phyloP scores from a whole-genome alignment of 148 eudicot species.

The Polygonum aviculare region DNA sequence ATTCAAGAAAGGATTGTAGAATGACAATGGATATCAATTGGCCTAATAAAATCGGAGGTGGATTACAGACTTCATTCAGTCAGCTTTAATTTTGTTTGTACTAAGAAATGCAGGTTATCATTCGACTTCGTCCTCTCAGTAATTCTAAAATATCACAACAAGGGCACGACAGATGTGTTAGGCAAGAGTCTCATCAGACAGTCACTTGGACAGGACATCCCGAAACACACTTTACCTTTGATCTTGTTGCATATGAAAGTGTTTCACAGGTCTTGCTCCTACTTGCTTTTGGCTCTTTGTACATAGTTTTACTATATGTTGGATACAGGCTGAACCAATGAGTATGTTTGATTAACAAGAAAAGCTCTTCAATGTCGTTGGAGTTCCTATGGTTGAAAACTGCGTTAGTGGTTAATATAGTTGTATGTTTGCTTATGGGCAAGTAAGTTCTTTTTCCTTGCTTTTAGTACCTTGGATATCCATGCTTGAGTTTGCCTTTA shows the following conservation, averaged over 20 bases:
- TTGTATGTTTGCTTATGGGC: slow-evolving; percentile 99
- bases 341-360: slow-evolving; percentile 38
- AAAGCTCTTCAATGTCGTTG: slow-evolving; percentile 84
- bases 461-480: not conserved
- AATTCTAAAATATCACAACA: slow-evolving; percentile 75
- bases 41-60: not conserved
- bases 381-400: slow-evolving; percentile 97
- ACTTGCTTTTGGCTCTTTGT: not conserved
- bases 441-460: slow-evolving; percentile 39
- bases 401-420: slow-evolving; percentile 91
- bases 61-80: not conserved
- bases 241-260: slow-evolving; percentile 84
- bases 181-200: slow-evolving; percentile 81
- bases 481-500: not conserved
- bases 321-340: not conserved
- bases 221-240: slow-evolving; percentile 94
- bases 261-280: slow-evolving; percentile 62
- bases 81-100: not conserved
- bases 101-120: slow-evolving; percentile 56
- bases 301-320: not conserved
- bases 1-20: not conserved
- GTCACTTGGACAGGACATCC: slow-evolving; percentile 97
- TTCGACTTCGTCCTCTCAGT: slow-evolving; percentile 77
- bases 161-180: slow-evolving; percentile 66
- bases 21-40: not conserved